Conservation (phyloP, 371 early-diverging fungal species). For the Saksenaea vasiformis region DNA sequence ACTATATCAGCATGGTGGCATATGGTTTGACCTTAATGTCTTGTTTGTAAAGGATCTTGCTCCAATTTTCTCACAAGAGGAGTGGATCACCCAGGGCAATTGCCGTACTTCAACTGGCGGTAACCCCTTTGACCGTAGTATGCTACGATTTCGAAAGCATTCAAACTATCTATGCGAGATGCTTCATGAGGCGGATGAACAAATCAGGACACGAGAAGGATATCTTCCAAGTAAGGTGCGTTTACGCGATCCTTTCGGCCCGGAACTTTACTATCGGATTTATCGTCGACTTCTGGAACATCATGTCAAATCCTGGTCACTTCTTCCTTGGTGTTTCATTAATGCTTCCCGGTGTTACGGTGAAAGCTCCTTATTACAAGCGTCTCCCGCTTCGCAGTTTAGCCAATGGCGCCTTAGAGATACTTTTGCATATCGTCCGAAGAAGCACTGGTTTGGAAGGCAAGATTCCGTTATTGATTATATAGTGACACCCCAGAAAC, state of each 20-base stretch:
- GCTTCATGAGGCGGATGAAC: conserved; percentile 13
- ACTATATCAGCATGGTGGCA: conserved; percentile 47
- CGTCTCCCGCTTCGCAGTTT: neutral
- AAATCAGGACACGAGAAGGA: neutral
- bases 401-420: neutral
- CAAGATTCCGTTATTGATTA: neutral
- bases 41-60: conserved; percentile 48
- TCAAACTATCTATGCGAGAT: conserved; percentile 52
- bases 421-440: conserved; percentile 16
- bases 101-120: conserved; percentile 33
- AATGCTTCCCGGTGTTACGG: conserved; percentile 39
- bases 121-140: conserved; percentile 27
- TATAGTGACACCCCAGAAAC: neutral
- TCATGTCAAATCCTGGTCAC: conserved; percentile 35
- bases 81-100: conserved; percentile 48
- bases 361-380: conserved; percentile 21
- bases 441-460: neutral
- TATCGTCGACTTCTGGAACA: conserved; percentile 33
- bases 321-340: conserved; percentile 54
- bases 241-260: neutral
- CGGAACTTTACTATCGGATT: conserved; percentile 26
- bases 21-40: conserved; percentile 52
- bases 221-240: neutral
- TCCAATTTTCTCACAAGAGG: conserved; percentile 33
- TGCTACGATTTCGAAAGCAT: conserved; percentile 36